Evolutionary conservation across 2,329 filamentous ascomycete species (phyloP), one percentile per base, ranked within the genome.

Genomic region (Emericellopsis atlantica): DNA sequence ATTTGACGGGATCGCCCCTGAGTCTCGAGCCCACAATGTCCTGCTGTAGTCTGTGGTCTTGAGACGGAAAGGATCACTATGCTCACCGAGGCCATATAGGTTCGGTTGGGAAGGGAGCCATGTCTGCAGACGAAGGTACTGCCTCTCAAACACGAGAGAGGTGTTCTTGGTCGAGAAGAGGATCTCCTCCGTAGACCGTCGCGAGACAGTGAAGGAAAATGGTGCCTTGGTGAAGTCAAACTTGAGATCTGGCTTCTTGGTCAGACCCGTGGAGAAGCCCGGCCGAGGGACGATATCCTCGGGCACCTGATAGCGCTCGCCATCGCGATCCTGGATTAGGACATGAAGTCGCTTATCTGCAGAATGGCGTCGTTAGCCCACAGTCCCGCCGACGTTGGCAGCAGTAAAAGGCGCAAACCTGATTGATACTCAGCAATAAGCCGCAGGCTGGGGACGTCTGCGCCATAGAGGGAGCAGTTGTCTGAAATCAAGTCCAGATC

Each of bases 81-180:
- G 81, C 59, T 90, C 84, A 31, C 85, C 85, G 2, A 90, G 68
- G 1, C 86, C 85, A 54, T 92, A 92, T 6, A 92, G 62, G 50
- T 82, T 76, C 0, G 84, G 81, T 40, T 77, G 65, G 1, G 73
- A 58, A 0, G 85, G 84, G 10, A 92, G 65, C 45, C 67, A 73
- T 2, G 84, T 89, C 35, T 81, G 72, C 44, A 90, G 66, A 15
- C 79, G 75, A 22, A 92, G 59, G 51, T 87, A 92, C 56, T 92
- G 84, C 10, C 75, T 76, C 60, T 92, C 80, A 49, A 88, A 92
- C 34, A 92, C 66, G 11, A 92, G 62, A 9, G 68, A 65, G 4
- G 74, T 72, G 1, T 70, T 78, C 1, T 76, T 76, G 0, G 82
- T 84, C 50, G 89, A 79, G 35, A 89, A 88, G 4, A 89, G 59